Conservation (phyloP, 768 basidiomycete genomes). For the Russula earlei region DNA sequence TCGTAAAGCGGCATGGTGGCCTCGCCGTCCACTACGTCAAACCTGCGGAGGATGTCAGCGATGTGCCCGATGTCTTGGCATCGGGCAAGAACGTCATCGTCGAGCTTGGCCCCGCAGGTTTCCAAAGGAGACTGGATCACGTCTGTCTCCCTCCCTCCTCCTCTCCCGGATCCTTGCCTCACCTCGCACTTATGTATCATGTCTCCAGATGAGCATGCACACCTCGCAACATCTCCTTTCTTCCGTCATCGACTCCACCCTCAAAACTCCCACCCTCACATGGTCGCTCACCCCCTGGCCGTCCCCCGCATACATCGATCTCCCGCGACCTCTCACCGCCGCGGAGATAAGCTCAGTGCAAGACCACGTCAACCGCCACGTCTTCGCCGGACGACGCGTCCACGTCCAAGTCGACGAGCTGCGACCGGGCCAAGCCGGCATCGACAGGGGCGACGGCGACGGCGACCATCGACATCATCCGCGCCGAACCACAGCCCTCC, state of each 20-base stretch:
- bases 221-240: constrained; percentile 80
- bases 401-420: constrained; percentile 71
- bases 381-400: constrained; percentile 58
- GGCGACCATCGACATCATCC: too few relatives aligned
- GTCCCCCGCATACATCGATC: constrained; percentile 65
- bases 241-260: constrained; percentile 58
- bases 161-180: neutral
- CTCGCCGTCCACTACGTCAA: constrained; percentile 68
- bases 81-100: constrained; percentile 44
- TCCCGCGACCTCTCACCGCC: constrained; percentile 54
- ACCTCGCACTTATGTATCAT: neutral
- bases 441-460: constrained; percentile 24
- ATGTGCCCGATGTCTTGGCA: constrained; percentile 38
- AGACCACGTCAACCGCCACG: constrained; percentile 52
- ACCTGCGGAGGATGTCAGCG: constrained; percentile 32
- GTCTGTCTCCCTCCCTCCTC: constrained; percentile 31
- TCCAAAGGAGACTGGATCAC: constrained; percentile 62
- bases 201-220: constrained; percentile 66
- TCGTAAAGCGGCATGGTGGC: constrained; percentile 60
- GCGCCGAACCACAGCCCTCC: constrained; percentile 31
- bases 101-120: constrained; percentile 49
- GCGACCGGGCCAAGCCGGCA: constrained; percentile 26
- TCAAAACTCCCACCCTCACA: constrained; percentile 61
- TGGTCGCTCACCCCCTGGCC: constrained; percentile 73
- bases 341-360: constrained; percentile 59